phyloP scores from a whole-genome alignment of 2,329 filamentous ascomycete species.

The Apiospora kogelbergensis region DNA sequence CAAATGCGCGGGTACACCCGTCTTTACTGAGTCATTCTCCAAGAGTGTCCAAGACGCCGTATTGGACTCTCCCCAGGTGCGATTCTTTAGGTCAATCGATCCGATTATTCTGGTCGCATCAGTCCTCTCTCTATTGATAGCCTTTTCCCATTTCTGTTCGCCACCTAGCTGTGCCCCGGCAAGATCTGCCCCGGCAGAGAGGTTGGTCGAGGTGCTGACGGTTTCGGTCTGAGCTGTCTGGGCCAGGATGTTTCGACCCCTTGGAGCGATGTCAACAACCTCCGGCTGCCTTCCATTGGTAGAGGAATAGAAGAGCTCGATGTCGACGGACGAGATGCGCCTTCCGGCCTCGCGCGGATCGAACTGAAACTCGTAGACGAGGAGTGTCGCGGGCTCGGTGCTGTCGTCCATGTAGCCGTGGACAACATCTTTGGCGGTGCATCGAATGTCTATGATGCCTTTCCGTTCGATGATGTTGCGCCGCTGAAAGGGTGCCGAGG shows the following conservation, averaged over 20 bases:
- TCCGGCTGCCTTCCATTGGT: not conserved
- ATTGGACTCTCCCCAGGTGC: not conserved
- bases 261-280: not conserved
- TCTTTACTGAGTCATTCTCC: not conserved
- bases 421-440: not conserved
- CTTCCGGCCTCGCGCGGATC: not conserved
- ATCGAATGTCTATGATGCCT: not conserved
- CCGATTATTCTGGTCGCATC: not conserved
- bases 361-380: not conserved
- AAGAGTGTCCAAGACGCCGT: not conserved
- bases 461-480: not conserved
- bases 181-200: not conserved
- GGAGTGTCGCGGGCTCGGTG: not conserved
- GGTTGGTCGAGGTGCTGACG: not conserved
- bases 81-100: not conserved
- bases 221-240: not conserved
- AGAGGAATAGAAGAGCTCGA: not conserved
- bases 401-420: not conserved
- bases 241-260: not conserved
- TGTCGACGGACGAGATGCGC: not conserved
- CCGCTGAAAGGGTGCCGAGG: not conserved
- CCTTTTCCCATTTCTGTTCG: not conserved
- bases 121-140: not conserved
- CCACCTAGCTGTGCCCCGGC: not conserved
- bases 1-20: not conserved